Conservation (phyloP, 768 basidiomycete species). For the Solioccasus polychromus region DNA sequence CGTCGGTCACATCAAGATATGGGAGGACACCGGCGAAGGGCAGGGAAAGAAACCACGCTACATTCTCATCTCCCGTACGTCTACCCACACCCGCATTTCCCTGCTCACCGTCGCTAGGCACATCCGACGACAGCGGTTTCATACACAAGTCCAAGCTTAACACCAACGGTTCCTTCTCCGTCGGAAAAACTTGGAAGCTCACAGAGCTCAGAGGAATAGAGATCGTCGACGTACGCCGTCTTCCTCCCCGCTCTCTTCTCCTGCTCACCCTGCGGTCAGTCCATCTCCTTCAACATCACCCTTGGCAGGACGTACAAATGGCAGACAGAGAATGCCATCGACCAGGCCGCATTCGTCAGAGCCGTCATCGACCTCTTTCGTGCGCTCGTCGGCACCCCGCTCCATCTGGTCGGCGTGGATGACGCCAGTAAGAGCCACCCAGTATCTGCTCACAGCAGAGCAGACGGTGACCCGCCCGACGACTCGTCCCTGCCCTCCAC, state of each 20-base stretch:
- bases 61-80: constrained; percentile 87
- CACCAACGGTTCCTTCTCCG: constrained; percentile 90
- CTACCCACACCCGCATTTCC: neutral
- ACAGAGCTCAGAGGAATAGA: constrained; percentile 79
- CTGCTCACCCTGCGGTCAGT: constrained; percentile 40
- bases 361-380: constrained; percentile 63
- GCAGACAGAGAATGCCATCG: constrained; percentile 73
- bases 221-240: constrained; percentile 62
- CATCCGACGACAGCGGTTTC: constrained; percentile 58
- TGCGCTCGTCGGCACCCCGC: constrained; percentile 40
- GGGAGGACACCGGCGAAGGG: constrained; percentile 80
- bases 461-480: constrained; percentile 13
- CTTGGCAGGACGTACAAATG: constrained; percentile 89
- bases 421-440: constrained; percentile 31
- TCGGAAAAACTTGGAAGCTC: constrained; percentile 95
- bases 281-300: constrained; percentile 72
- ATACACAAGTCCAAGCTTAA: constrained; percentile 98
- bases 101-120: constrained; percentile 40
- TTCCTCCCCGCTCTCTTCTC: constrained; percentile 11
- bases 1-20: constrained; percentile 88
- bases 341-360: constrained; percentile 73
- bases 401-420: constrained; percentile 60
- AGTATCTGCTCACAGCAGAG: neutral
- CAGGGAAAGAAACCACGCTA: constrained; percentile 83
- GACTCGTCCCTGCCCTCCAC: constrained; percentile 2